phyloP scores from a whole-genome alignment of 2,329 filamentous ascomycete species.

The Diplodia intermedia region DNA sequence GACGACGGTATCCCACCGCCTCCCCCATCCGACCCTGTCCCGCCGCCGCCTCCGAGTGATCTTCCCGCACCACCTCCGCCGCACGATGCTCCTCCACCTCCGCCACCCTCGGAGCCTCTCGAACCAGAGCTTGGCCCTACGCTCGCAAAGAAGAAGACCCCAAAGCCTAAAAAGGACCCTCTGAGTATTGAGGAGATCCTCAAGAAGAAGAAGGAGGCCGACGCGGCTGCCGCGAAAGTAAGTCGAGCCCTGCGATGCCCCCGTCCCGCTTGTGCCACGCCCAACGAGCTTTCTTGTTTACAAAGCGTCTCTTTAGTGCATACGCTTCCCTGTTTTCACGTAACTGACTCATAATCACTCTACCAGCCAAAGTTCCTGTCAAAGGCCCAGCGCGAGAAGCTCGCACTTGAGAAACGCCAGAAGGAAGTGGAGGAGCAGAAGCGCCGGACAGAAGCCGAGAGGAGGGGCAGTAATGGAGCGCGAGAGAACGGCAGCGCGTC shows the following conservation, averaged over 20 bases:
- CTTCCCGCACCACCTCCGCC: conserved; percentile 35
- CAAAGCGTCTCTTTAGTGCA: conserved; percentile 40
- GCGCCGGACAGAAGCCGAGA: conserved; percentile 56
- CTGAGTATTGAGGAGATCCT: conserved; percentile 87
- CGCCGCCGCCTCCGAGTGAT: conserved; percentile 47
- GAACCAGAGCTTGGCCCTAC: conserved; percentile 41
- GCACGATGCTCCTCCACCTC: conserved; percentile 34
- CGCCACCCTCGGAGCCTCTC: conserved; percentile 33
- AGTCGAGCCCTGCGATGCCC: conserved; percentile 21
- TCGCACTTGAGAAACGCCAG: conserved; percentile 77
- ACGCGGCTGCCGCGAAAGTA: conserved; percentile 81
- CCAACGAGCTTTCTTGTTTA: conserved; percentile 33
- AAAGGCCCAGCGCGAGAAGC: conserved; percentile 79
- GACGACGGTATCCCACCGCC: conserved; percentile 42
- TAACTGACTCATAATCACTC: conserved; percentile 36
- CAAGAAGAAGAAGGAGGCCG: conserved; percentile 82
- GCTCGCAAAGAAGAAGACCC: conserved; percentile 60
- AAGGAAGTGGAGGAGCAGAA: conserved; percentile 73
- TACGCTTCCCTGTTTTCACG: conserved; percentile 33
- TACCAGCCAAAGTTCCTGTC: conserved; percentile 79
- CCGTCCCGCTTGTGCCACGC: neutral
- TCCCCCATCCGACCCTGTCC: conserved; percentile 52
- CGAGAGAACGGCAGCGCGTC: conserved; percentile 31
- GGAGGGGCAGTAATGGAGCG: neutral
- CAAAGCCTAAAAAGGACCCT: conserved; percentile 55